A percentile compares a stretch with the other conserved stretches of the same genome.
These are phyloP conservation scores for Solanum habrochaites DNA, from an alignment of 257 asterid genomes.

Conservation along the genomic window DNA sequence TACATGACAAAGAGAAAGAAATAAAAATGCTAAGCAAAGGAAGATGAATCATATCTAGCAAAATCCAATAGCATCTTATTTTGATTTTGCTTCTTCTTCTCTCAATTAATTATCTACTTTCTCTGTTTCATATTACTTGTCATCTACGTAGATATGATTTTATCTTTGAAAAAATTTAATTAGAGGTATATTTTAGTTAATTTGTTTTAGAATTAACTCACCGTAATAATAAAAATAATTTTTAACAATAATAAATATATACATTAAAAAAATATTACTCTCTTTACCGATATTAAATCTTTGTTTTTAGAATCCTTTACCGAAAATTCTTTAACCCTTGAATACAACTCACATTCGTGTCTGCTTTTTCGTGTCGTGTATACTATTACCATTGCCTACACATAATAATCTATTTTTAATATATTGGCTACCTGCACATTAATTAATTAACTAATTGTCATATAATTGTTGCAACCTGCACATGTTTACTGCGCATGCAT, in stretches of 20 bases:
- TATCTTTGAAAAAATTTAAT: background rate
- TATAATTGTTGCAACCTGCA: background rate
- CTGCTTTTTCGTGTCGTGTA: background rate
- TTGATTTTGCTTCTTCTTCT: background rate
- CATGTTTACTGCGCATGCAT: background rate
- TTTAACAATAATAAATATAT: no score
- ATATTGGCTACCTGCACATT: background rate
- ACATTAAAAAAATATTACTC: no score
- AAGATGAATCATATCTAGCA: background rate
- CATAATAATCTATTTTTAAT: background rate
- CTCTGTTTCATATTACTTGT: background rate
- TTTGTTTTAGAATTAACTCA: no score
- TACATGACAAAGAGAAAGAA: background rate
- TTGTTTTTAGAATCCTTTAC: background rate
- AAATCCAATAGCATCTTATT: background rate
- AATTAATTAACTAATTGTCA: background rate
- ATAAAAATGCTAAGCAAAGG: background rate
- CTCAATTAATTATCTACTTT: background rate
- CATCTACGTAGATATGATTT: background rate
- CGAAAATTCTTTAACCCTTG: background rate
- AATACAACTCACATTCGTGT: no score
- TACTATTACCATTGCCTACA: background rate
- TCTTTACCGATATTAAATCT: background rate
- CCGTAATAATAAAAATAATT: accelerated
- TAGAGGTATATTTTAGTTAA: background rate